Percentiles rank a stretch among this genome's conserved stretches.
phyloP scores from a whole-genome alignment of 1,284 basidiomycete species.

The Ganoderma sinense region DNA sequence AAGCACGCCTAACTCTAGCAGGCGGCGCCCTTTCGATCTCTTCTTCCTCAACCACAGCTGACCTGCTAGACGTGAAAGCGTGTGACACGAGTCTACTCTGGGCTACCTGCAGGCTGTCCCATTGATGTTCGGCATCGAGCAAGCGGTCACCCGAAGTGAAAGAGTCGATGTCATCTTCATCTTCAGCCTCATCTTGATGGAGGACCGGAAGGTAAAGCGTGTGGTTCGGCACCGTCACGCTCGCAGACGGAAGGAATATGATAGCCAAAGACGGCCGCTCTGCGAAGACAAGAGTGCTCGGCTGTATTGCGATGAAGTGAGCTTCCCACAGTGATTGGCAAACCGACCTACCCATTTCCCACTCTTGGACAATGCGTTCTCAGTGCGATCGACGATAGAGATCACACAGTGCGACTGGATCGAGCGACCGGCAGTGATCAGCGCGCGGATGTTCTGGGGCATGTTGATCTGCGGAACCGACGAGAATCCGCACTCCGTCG shows the following conservation, averaged over 20 bases:
- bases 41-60: conserved; percentile 54
- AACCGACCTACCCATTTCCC: conserved; percentile 55
- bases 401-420: conserved; percentile 40
- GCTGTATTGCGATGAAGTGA: conserved; percentile 55
- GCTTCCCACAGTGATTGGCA: conserved; percentile 41
- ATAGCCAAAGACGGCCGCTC: conserved; percentile 67
- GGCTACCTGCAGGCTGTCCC: conserved; percentile 57
- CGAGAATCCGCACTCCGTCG: conserved; percentile 33
- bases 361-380: conserved; percentile 33
- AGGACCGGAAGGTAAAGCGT: conserved; percentile 68
- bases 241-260: conserved; percentile 63
- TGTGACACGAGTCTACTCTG: conserved; percentile 43
- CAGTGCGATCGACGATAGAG: conserved; percentile 63
- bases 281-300: conserved; percentile 44
- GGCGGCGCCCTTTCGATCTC: conserved; percentile 52
- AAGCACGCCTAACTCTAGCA: conserved; percentile 49
- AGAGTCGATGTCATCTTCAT: conserved; percentile 38
- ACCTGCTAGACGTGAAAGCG: conserved; percentile 45
- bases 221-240: conserved; percentile 55
- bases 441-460: conserved; percentile 26
- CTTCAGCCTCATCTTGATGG: conserved; percentile 41
- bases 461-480: conserved; percentile 27
- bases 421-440: conserved; percentile 23
- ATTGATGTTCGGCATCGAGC: conserved; percentile 53
- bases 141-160: conserved; percentile 37